Base-by-base conservation (phyloP, 2,329 filamentous ascomycete species). In the Ascochyta fabae region DNA sequence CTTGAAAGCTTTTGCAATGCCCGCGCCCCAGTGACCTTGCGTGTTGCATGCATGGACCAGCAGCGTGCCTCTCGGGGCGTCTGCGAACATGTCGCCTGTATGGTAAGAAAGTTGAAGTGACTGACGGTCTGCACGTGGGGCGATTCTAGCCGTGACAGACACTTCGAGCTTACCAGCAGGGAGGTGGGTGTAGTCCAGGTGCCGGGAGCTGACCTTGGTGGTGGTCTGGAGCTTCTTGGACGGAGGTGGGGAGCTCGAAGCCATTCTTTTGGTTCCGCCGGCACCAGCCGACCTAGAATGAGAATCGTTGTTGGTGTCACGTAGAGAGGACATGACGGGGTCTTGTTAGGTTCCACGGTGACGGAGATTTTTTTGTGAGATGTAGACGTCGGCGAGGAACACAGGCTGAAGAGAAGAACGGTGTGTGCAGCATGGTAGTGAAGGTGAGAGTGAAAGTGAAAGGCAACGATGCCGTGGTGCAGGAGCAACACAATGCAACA, bases 11-110 rank as follows among this genome's bases (percentile, higher is more conserved):
- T 65, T 60, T 2, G 85, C 85, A 48, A 87, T 84, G n/a, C 85
- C 85, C 3, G 77, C 78, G 41, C 83, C 83, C 85, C 85, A 88
- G 13, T 65, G 66, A 6, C 85, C 85, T 57, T 79, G 71, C 46
- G 80, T 81, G 68, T 87, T 88, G 73, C 84, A 87, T 12, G 85
- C 83, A 68, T 88, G 85, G 53, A 86, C 79, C 15, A 87, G 71
- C 15, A 84, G 76, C 22, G 79, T 75, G 48, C 77, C 71, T 31
- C 78, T 66, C 0, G 84, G 83, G 0, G 81, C 81, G 9, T 38
- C 22, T 34, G 76, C 66, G 66, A 87, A 86, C 35, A 88, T 77
- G 64, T 84, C 75, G 47, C 82, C 82, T 5, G 53, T 57, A 56
- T 70, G 62, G 51, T 67, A 50, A 19, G 59, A 63, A 9, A 75